Base-by-base conservation (phyloP, 2,329 filamentous ascomycete species). In the Allantophomopsis lycopodina region DNA sequence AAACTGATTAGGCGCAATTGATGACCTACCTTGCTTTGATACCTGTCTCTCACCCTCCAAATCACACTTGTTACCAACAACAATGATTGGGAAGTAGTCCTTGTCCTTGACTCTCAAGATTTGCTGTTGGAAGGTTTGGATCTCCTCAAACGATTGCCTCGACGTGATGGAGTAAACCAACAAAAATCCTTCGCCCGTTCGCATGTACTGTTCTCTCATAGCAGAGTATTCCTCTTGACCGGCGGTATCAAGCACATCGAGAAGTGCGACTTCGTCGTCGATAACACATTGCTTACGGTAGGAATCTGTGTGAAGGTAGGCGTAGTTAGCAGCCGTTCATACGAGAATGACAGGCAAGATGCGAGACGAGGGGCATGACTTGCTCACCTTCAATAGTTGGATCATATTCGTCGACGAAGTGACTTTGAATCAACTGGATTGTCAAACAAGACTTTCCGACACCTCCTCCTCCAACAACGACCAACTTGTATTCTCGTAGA, bases 251-350 rank as follows among this genome's bases (percentile, higher is more conserved):
- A 96, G 80, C 47, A 98, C 91, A 63, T 98, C 91, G 62, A 98
- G 82, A 44, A 98, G 76, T 38, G 91, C 91, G 50, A 95, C 87
- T 66, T 98, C 91, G 54, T 96, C 91, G 60, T 98, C 91, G 61
- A 98, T 94, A 53, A 94, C 81, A 62, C 91, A 96, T 73, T 96
- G 91, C 80, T 98, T 98, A 69, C 91, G 87, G 73, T 98, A 98
- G 47, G 91, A 96, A 60, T 98, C 91, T 98, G 60, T 39, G 41
- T 20, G 21, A 36, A 34, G 31, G 18, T 20, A 35, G 28, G 36
- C 15, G 28, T 15, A 37, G 34, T 49, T 38, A 28, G 23, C 23
- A 28, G 23, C 23, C 23, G 52, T 48, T 37, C 35, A 41, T 35
- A 40, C 17, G 35, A 40, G 46, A 20, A 30, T 32, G 30, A 20